These are phyloP conservation scores for Cenococcum geophilum DNA, from an alignment of 495 filamentous ascomycete genomes.

Conservation along the genomic window DNA sequence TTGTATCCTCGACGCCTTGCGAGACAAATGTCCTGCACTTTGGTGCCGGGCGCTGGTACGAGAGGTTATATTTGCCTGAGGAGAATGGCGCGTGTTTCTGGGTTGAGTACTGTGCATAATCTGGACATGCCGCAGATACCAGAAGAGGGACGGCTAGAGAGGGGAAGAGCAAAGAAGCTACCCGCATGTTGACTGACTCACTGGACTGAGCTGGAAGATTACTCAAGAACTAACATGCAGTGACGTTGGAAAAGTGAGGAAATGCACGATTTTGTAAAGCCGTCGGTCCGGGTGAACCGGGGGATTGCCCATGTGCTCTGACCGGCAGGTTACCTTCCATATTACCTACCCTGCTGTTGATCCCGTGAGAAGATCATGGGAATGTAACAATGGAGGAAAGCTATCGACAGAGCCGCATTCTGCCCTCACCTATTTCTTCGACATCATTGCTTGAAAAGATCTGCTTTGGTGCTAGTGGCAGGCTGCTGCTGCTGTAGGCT, in stretches of 20 bases:
- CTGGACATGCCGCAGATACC: constrained; percentile 33
- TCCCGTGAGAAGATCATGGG: constrained; percentile 6
- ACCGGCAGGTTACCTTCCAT: constrained; percentile 17
- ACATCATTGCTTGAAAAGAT: background rate
- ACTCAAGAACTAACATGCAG: background rate
- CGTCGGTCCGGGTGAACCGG: constrained; percentile 7
- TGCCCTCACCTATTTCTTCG: background rate
- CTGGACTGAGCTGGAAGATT: background rate
- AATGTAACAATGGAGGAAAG: background rate
- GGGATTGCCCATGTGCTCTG: constrained; percentile 8
- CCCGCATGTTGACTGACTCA: background rate
- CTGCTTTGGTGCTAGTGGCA: too few species aligned
- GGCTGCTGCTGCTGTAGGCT: background rate
- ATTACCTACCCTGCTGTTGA: constrained; percentile 29
- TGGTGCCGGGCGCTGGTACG: constrained; percentile 51
- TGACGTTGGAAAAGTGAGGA: constrained; percentile 2
- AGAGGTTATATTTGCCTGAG: constrained; percentile 43
- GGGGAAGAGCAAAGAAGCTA: background rate
- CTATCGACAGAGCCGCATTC: background rate
- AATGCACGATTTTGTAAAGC: background rate
- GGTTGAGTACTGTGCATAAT: constrained; percentile 37
- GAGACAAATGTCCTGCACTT: constrained; percentile 59
- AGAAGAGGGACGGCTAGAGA: constrained; percentile 7
- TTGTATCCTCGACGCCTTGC: constrained; percentile 48
- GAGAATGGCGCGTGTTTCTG: constrained; percentile 36